Evolutionary conservation across 345 rosid genomes (phyloP), one percentile per base, ranked within the genome.

Genomic region (Odontarrhena argentea): DNA sequence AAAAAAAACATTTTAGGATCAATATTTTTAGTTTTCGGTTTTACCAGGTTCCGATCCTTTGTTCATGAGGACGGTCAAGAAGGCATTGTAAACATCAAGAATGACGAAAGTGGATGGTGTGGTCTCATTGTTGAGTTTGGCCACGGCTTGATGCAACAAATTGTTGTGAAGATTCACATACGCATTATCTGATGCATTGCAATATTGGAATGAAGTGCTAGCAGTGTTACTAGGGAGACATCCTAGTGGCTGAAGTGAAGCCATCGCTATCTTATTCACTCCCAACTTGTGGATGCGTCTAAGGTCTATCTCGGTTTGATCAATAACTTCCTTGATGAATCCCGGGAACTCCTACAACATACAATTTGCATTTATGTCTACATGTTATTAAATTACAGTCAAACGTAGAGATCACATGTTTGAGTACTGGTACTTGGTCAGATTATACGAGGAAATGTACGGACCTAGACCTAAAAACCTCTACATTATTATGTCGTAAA

Each of bases 171-270:
- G 61, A 8, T 13, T 9, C 2, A 67, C 78, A 0, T 81, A 76
- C 3, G 11, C 11, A 69, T 86, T 85, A 1, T 63, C 30, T 2
- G 74, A 53, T 26, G 8, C 80, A 41, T 80, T 77, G 84, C 97
- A 90, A 36, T 62, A 76, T 40, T 57, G 67, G 71, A 75, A 90
- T 3, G 86, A 73, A 32, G 52, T 43, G 1, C 9, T 10, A 4
- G 2, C 1, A 1, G 97, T 82, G 55, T 25, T 52, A 0, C 0
- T 18, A 22, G 98, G 98, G 46, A 90, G 87, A 70, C 98, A 93
- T 1, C 98, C 97, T 36, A 86, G 57, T 7, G 98, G 98, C 22
- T 73, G 84, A 13, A 93, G 60, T 22, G 74, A 63, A 4, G 79
- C 55, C 9, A 85, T 78, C 0, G 58, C 81, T 35, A 93, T 55